Percentiles rank a stretch among this genome's conserved stretches.
These are phyloP conservation scores for Verticillium nonalfalfae DNA, from an alignment of 2,329 filamentous ascomycete species.

Conservation along the genomic window DNA sequence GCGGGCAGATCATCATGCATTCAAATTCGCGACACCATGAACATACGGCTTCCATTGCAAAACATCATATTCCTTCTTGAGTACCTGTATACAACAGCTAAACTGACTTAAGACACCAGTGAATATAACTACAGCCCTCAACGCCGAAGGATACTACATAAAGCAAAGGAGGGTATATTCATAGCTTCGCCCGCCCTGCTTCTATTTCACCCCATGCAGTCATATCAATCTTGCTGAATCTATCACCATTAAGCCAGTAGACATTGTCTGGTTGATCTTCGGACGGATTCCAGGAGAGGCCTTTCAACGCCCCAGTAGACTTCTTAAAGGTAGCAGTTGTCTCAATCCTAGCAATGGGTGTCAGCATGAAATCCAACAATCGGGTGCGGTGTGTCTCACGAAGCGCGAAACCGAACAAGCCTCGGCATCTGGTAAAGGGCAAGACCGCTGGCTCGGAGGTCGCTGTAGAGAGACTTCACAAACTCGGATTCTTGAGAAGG, in stretches of 20 bases:
- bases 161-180: too few species aligned
- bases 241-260: conserved; percentile 1
- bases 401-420: background rate
- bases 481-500: background rate
- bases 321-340: background rate
- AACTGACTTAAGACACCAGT: too few species aligned
- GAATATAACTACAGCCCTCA: too few species aligned
- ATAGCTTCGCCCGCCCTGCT: background rate
- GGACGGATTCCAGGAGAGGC: background rate
- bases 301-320: background rate
- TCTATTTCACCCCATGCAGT: background rate
- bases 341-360: background rate
- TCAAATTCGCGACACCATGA: too few species aligned
- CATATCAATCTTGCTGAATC: background rate
- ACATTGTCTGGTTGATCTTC: background rate
- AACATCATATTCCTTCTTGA: too few species aligned
- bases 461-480: background rate
- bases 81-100: too few species aligned
- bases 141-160: too few species aligned
- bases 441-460: background rate
- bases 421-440: background rate
- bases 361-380: background rate
- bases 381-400: background rate
- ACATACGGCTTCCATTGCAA: too few species aligned
- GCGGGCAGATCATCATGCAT: too few species aligned